Percentiles rank a stretch among this genome's conserved stretches.
Conservation (phyloP, 73 alveolate species). For the Tetrahymena elliotti region DNA sequence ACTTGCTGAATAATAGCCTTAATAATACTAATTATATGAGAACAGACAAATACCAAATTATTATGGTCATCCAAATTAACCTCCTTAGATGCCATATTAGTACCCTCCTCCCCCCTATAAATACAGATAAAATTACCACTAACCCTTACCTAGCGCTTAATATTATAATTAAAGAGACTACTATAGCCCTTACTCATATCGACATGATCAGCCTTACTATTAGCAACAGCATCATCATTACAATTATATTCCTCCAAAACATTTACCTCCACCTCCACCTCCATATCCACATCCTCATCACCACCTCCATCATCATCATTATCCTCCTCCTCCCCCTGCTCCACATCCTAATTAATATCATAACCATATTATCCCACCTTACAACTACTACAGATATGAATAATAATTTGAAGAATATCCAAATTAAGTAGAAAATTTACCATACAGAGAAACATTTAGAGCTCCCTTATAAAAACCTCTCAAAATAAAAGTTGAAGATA, state of each 20-base stretch:
- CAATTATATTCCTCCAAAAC: not conserved
- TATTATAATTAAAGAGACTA: not conserved
- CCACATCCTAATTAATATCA: not conserved
- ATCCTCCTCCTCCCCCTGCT: not conserved
- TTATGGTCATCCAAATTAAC: not conserved
- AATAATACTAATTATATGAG: not conserved
- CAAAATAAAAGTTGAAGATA: not conserved
- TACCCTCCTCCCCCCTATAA: not conserved
- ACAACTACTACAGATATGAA: not conserved
- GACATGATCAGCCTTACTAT: not conserved
- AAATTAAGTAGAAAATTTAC: not conserved
- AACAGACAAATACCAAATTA: not conserved
- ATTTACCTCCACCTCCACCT: not conserved
- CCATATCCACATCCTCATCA: not conserved
- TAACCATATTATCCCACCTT: not conserved
- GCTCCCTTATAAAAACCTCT: not conserved
- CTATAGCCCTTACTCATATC: not conserved
- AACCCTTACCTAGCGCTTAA: not conserved
- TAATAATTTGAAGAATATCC: not conserved
- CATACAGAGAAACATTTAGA: not conserved
- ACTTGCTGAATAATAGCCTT: not conserved
- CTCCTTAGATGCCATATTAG: not conserved
- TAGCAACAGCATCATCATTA: not conserved
- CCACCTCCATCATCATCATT: no score
- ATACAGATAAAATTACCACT: not conserved